These are phyloP conservation scores for Venturiaceae sp. DNA, from an alignment of 2,329 filamentous ascomycete genomes.

Conservation along the genomic window DNA sequence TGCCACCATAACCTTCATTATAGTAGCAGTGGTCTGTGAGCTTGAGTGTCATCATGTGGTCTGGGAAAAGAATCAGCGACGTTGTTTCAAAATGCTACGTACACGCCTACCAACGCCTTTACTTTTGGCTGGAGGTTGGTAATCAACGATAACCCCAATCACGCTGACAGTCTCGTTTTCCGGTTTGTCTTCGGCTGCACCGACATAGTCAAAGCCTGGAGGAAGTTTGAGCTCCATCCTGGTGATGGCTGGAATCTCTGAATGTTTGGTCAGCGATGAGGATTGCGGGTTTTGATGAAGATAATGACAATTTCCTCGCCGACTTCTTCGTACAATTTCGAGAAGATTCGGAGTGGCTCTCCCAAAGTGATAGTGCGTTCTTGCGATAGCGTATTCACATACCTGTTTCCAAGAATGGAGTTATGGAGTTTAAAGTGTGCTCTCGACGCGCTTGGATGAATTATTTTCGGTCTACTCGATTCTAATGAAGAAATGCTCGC, in stretches of 20 bases:
- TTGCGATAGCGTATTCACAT: too few species aligned
- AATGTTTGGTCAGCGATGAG: not conserved
- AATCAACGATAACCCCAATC: constrained; percentile 63
- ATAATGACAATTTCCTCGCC: too few species aligned
- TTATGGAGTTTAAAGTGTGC: too few species aligned
- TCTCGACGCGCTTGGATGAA: too few species aligned
- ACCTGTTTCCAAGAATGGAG: too few species aligned
- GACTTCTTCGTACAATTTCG: too few species aligned
- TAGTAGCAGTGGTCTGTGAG: constrained; percentile 23
- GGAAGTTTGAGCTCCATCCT: constrained; percentile 21
- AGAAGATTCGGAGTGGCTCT: too few species aligned
- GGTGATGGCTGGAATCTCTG: not conserved
- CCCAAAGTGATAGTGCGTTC: too few species aligned
- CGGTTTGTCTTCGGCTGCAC: constrained; percentile 30
- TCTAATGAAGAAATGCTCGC: too few species aligned
- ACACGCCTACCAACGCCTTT: constrained; percentile 38
- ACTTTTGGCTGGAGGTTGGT: constrained; percentile 42
- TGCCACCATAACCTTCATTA: constrained; percentile 11
- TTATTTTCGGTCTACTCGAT: too few species aligned
- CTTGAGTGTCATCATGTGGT: constrained; percentile 23
- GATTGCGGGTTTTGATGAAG: not conserved
- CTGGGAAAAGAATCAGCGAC: constrained; percentile 1
- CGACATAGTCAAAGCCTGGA: constrained; percentile 36
- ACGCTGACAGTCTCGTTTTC: constrained; percentile 34
- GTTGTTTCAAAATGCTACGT: not conserved